phyloP scores from a whole-genome alignment of 768 basidiomycete species.

The Leccinum uliginosum region DNA sequence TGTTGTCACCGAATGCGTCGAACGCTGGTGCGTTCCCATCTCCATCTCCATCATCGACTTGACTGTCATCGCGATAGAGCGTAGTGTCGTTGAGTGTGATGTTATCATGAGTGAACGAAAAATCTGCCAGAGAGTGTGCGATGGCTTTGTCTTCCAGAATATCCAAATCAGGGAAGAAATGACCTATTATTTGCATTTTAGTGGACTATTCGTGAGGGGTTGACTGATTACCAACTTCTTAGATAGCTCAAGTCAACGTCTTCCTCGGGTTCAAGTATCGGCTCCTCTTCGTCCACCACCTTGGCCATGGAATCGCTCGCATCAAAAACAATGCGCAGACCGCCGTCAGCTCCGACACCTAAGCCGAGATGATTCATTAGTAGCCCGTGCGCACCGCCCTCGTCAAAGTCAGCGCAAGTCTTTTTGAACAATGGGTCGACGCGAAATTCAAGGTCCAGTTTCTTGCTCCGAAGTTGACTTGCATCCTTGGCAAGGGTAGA shows the following conservation, averaged over 20 bases:
- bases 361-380: constrained; percentile 93
- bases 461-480: constrained; percentile 79
- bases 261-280: constrained; percentile 63
- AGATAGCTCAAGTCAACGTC: constrained; percentile 61
- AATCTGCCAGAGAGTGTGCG: constrained; percentile 73
- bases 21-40: constrained; percentile 26
- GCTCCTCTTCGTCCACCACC: constrained; percentile 65
- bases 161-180: constrained; percentile 71
- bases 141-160: constrained; percentile 67
- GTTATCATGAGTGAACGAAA: constrained; percentile 72
- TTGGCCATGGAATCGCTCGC: constrained; percentile 87
- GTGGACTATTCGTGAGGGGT: neutral
- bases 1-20: constrained; percentile 19
- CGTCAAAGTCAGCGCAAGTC: constrained; percentile 97
- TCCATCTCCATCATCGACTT: constrained; percentile 32
- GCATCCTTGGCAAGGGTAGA: constrained; percentile 89
- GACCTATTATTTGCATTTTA: constrained; percentile 35
- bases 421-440: constrained; percentile 98
- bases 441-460: constrained; percentile 90
- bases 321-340: constrained; percentile 90
- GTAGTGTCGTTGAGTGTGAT: constrained; percentile 59
- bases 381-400: constrained; percentile 93
- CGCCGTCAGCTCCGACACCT: constrained; percentile 73
- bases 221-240: constrained; percentile 43
- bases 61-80: constrained; percentile 54